A percentile compares a stretch with the other conserved stretches of the same genome.
phyloP scores from a whole-genome alignment of 768 basidiomycete species.

The Kwoniella shandongensis region DNA sequence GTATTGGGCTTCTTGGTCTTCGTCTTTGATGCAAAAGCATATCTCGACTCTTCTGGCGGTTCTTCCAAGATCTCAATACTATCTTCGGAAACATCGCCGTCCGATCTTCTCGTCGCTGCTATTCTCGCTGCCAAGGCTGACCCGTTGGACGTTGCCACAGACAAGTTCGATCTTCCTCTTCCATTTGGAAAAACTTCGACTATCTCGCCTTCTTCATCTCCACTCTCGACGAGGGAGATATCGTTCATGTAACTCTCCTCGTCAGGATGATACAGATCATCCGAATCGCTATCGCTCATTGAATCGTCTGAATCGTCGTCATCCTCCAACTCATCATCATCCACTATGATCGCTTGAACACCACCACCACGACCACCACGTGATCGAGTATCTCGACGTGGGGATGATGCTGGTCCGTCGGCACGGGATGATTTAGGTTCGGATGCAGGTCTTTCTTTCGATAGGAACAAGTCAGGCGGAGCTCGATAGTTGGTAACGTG shows the following conservation, averaged over 20 bases:
- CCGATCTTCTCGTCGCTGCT: neutral
- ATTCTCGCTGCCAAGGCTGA: neutral
- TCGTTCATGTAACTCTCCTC: slow-evolving; percentile 5
- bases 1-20: neutral
- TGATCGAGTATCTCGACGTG: neutral
- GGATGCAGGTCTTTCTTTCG: neutral
- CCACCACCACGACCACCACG: slow-evolving; percentile 7
- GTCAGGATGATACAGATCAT: slow-evolving; percentile 11
- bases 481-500: slow-evolving; percentile 30
- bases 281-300: slow-evolving; percentile 11
- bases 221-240: neutral
- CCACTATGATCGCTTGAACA: slow-evolving; percentile 31
- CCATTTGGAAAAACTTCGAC: slow-evolving; percentile 12
- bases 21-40: slow-evolving; percentile 17
- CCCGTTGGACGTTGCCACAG: neutral
- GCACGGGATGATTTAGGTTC: neutral
- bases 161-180: neutral
- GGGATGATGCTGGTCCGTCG: neutral
- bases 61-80: slow-evolving; percentile 13
- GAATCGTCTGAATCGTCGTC: slow-evolving; percentile 15
- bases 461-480: slow-evolving; percentile 9
- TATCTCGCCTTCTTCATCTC: slow-evolving; percentile 17
- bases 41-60: slow-evolving; percentile 33
- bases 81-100: slow-evolving; percentile 17
- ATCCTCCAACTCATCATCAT: slow-evolving; percentile 30